A percentile compares a stretch with the other conserved stretches of the same genome.
These are phyloP conservation scores for Talaromyces rugulosus DNA, from an alignment of 2,329 filamentous ascomycete genomes.

Conservation along the genomic window DNA sequence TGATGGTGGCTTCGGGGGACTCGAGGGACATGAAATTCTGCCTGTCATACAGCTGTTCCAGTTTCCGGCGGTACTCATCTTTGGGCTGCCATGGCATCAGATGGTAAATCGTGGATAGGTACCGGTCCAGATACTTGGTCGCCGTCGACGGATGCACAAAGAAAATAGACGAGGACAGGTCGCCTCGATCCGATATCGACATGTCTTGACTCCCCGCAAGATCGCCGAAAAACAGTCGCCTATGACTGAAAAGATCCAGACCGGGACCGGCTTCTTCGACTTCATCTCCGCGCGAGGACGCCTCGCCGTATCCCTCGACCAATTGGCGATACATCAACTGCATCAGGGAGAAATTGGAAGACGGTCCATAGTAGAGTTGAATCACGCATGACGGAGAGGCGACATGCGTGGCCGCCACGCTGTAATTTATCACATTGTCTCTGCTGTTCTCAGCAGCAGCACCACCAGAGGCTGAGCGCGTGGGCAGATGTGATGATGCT, in stretches of 20 bases:
- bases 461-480: not conserved
- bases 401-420: slow-evolving; percentile 46
- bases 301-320: slow-evolving; percentile 15
- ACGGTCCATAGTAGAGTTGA: slow-evolving; percentile 46
- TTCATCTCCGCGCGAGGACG: slow-evolving; percentile 15
- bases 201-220: slow-evolving; percentile 31
- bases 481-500: not conserved
- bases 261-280: slow-evolving; percentile 36
- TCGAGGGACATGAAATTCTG: slow-evolving; percentile 29
- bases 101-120: slow-evolving; percentile 39
- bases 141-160: slow-evolving; percentile 39
- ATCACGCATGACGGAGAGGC: slow-evolving; percentile 42
- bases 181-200: slow-evolving; percentile 19
- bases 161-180: slow-evolving; percentile 22
- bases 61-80: slow-evolving; percentile 29
- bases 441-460: slow-evolving; percentile 8
- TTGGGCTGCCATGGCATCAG: slow-evolving; percentile 34
- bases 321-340: slow-evolving; percentile 35
- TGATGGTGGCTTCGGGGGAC: slow-evolving; percentile 31
- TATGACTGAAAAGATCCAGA: slow-evolving; percentile 36
- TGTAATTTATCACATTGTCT: slow-evolving; percentile 31
- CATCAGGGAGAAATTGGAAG: slow-evolving; percentile 45
- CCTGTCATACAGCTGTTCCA: slow-evolving; percentile 33
- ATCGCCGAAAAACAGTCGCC: slow-evolving; percentile 38
- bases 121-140: slow-evolving; percentile 36